These are phyloP conservation scores for Lentinula raphanica DNA, from an alignment of 768 basidiomycete genomes.

Conservation along the genomic window DNA sequence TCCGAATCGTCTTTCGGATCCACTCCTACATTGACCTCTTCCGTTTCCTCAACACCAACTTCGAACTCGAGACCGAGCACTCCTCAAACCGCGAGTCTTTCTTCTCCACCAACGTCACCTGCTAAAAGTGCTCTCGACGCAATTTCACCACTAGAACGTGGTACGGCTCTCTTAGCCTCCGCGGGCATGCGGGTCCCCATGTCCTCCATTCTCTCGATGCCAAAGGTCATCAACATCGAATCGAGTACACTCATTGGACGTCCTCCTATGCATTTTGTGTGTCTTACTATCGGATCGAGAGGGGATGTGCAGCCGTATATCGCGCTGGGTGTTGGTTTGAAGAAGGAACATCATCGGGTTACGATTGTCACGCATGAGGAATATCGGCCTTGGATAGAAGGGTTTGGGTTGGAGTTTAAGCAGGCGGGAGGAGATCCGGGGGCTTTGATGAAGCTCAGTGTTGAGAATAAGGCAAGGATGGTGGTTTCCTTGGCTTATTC, in stretches of 20 bases:
- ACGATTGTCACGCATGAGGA: slow-evolving; percentile 57
- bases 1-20: background rate
- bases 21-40: background rate
- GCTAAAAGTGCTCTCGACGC: slow-evolving; percentile 28
- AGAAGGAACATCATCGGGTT: slow-evolving; percentile 44
- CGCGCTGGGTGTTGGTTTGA: slow-evolving; percentile 44
- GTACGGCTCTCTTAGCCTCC: slow-evolving; percentile 25
- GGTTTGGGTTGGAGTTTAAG: slow-evolving; percentile 55
- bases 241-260: slow-evolving; percentile 20
- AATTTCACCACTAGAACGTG: slow-evolving; percentile 41
- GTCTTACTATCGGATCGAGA: slow-evolving; percentile 61
- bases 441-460: slow-evolving; percentile 58
- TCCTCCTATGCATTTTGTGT: slow-evolving; percentile 49
- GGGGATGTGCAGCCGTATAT: slow-evolving; percentile 65
- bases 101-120: slow-evolving; percentile 8
- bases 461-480: slow-evolving; percentile 35
- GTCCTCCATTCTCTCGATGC: slow-evolving; percentile 23
- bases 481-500: background rate
- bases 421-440: slow-evolving; percentile 67
- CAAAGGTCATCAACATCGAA: slow-evolving; percentile 48
- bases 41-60: background rate
- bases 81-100: background rate
- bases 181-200: slow-evolving; percentile 24
- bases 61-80: background rate
- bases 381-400: slow-evolving; percentile 48